A percentile compares a stretch with the other conserved stretches of the same genome.
phyloP scores from a whole-genome alignment of 176 grass and related monocot genomes.

The Lolium rigidum region DNA sequence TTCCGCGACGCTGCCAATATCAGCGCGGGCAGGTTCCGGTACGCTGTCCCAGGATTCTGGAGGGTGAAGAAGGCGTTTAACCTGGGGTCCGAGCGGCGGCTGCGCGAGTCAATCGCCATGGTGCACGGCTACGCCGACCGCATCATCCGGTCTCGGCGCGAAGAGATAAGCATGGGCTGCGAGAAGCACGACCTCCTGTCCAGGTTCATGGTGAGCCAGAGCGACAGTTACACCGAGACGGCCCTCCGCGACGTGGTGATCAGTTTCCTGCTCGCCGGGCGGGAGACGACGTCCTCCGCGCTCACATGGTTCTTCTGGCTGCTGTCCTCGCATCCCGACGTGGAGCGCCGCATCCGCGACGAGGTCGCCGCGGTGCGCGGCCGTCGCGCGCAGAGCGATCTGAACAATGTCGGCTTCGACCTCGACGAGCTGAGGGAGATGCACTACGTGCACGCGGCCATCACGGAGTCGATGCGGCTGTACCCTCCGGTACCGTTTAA shows the following conservation, averaged over 20 bases:
- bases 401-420: conserved; percentile 29
- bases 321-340: conserved; percentile 60
- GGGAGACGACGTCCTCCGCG: conserved; percentile 69
- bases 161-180: neutral
- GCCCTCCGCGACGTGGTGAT: conserved; percentile 80
- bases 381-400: neutral
- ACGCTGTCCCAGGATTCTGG: conserved; percentile 1
- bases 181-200: neutral
- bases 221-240: conserved; percentile 49
- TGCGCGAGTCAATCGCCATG: neutral
- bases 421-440: conserved; percentile 75
- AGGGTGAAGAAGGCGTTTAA: neutral
- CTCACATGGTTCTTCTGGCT: conserved; percentile 93
- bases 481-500: conserved; percentile 74
- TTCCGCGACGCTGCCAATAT: neutral
- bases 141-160: neutral
- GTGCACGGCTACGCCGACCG: neutral
- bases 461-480: conserved; percentile 77
- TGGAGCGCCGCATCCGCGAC: conserved; percentile 56
- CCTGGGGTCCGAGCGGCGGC: neutral
- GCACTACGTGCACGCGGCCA: conserved; percentile 80
- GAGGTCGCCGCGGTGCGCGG: conserved; percentile 54
- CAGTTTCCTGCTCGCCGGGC: conserved; percentile 71
- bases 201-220: conserved; percentile 34
- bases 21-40: conserved; percentile 15